phyloP scores from a whole-genome alignment of 257 asterid genomes.

The Fraxinus americana region DNA sequence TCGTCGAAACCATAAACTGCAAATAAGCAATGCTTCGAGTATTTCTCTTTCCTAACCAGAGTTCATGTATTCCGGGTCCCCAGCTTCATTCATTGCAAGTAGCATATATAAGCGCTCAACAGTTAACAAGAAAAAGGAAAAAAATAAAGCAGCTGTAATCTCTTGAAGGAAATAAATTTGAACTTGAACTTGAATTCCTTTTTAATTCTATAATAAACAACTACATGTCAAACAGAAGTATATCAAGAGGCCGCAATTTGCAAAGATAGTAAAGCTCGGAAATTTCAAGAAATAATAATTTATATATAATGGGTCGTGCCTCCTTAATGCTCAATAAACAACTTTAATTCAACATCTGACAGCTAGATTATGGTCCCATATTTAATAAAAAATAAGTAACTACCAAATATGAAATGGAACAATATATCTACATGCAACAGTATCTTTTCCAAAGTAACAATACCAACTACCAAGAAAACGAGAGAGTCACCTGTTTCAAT shows the following conservation, averaged over 20 bases:
- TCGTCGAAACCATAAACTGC: not conserved
- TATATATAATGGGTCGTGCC: too few relatives aligned
- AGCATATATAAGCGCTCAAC: not conserved
- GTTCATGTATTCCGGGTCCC: not conserved
- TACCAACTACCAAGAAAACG: not conserved
- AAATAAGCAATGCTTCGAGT: not conserved
- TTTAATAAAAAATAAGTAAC: conserved; percentile 11
- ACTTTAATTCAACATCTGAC: not conserved
- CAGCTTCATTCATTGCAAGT: not conserved
- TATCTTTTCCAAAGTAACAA: conserved; percentile 9
- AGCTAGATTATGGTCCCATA: conserved; percentile 4
- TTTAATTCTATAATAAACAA: not conserved
- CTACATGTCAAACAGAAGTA: not conserved
- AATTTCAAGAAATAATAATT: not conserved
- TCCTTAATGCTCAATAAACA: not conserved
- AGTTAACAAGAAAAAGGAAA: not conserved
- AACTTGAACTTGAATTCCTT: not conserved
- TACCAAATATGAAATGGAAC: conserved; percentile 2
- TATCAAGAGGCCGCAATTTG: not conserved
- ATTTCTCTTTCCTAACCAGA: not conserved
- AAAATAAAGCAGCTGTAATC: not conserved
- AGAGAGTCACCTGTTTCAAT: conserved; percentile 65
- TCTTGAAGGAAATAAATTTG: not conserved
- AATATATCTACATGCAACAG: conserved; percentile 6
- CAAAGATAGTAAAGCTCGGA: not conserved